phyloP scores from a whole-genome alignment of 495 filamentous ascomycete genomes.

The Cryomyces minteri region DNA sequence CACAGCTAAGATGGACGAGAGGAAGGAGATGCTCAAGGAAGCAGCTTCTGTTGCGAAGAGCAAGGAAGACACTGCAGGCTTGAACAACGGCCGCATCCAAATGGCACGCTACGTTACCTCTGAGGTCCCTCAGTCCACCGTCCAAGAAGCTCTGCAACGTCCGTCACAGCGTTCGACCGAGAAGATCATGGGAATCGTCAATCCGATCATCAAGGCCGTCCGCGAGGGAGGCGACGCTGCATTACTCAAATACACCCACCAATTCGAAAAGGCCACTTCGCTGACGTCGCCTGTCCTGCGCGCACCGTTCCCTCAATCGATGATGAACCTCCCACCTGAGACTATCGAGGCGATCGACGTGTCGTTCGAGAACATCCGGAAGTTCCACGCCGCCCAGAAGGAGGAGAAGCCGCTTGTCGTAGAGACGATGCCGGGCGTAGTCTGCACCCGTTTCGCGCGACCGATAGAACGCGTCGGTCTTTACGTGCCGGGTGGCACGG shows the following conservation, averaged over 20 bases:
- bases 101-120: conserved; percentile 65
- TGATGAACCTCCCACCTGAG: conserved; percentile 73
- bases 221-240: conserved; percentile 66
- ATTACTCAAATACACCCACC: conserved; percentile 80
- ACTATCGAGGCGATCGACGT: conserved; percentile 81
- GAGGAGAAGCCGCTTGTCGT: conserved; percentile 62
- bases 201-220: conserved; percentile 77
- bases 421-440: conserved; percentile 93
- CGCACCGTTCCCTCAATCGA: conserved; percentile 63
- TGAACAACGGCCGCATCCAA: conserved; percentile 44
- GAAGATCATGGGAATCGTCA: conserved; percentile 71
- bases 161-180: conserved; percentile 88
- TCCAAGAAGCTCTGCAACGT: conserved; percentile 56
- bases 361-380: conserved; percentile 82
- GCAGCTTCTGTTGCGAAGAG: conserved; percentile 24
- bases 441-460: conserved; percentile 82
- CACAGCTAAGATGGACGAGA: conserved; percentile 1
- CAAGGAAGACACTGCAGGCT: conserved; percentile 24
- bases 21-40: conserved; percentile 21
- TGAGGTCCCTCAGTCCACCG: conserved; percentile 35
- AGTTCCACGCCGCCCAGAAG: conserved; percentile 80
- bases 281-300: conserved; percentile 73
- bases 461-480: conserved; percentile 88
- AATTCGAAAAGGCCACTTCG: conserved; percentile 88
- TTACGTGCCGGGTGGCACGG: conserved; percentile 90